These are phyloP conservation scores for Fragaria iinumae DNA, from an alignment of 306 rosid genomes.

Conservation along the genomic window DNA sequence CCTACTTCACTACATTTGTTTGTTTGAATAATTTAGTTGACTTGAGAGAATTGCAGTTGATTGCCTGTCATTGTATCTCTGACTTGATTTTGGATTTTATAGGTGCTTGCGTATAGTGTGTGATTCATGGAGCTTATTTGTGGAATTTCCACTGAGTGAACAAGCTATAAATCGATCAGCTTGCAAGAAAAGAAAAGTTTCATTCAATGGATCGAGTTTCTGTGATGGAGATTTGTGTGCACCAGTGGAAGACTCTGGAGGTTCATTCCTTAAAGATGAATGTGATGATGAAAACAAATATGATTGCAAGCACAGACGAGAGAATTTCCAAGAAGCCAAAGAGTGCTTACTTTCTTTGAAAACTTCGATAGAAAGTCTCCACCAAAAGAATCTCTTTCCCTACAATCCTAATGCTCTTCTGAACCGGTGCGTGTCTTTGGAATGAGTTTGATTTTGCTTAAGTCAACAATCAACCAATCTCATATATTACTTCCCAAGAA, in stretches of 20 bases:
- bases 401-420: constrained; percentile 72
- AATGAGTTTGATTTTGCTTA: constrained; percentile 20
- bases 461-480: neutral
- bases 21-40: constrained; percentile 6
- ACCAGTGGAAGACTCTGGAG: constrained; percentile 22
- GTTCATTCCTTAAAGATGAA: constrained; percentile 24
- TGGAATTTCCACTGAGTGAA: constrained; percentile 45
- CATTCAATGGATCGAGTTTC: constrained; percentile 26
- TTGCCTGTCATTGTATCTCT: neutral
- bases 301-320: constrained; percentile 26
- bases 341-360: constrained; percentile 66
- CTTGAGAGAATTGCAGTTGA: neutral
- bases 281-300: constrained; percentile 26
- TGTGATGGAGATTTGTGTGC: constrained; percentile 25
- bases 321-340: constrained; percentile 49
- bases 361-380: constrained; percentile 72
- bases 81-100: constrained; percentile 18
- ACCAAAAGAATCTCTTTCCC: constrained; percentile 74
- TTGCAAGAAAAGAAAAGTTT: constrained; percentile 60
- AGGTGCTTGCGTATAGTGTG: constrained; percentile 69
- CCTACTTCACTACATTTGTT: neutral
- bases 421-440: constrained; percentile 43
- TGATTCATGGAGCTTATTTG: constrained; percentile 56
- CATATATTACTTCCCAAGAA: neutral
- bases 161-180: constrained; percentile 38